phyloP scores from a whole-genome alignment of 306 rosid genomes.

The Sesbania bispinosa region DNA sequence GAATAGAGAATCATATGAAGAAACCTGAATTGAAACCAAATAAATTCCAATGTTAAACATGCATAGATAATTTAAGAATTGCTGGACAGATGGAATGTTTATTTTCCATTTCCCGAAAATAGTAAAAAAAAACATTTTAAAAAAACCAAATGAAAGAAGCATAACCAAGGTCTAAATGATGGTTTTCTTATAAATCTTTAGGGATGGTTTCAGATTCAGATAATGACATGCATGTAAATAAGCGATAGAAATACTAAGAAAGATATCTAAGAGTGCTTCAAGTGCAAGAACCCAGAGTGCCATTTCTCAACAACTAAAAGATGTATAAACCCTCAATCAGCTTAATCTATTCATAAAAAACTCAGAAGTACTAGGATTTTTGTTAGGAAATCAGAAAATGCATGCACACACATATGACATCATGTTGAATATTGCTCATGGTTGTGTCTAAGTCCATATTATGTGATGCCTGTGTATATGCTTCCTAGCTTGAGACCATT shows the following conservation, averaged over 20 bases:
- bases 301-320: not conserved
- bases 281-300: not conserved
- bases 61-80: not conserved
- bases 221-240: not conserved
- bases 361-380: not conserved
- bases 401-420: no score
- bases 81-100: not conserved
- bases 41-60: constrained; percentile 15
- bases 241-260: not conserved
- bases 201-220: not conserved
- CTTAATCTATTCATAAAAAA: not conserved
- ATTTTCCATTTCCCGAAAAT: not conserved
- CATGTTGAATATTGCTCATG: no score
- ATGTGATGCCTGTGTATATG: no score
- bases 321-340: not conserved
- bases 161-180: constrained; percentile 5
- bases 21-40: constrained; percentile 63
- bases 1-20: constrained; percentile 83
- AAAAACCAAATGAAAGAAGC: not conserved
- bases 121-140: not conserved
- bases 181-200: not conserved
- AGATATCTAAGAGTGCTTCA: not conserved
- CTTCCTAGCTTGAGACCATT: not conserved
- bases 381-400: no score
- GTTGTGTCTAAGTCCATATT: no score